These are phyloP conservation scores for Phytopythium boreale DNA, from an alignment of 352 stramenopile genomes.

Conservation along the genomic window DNA sequence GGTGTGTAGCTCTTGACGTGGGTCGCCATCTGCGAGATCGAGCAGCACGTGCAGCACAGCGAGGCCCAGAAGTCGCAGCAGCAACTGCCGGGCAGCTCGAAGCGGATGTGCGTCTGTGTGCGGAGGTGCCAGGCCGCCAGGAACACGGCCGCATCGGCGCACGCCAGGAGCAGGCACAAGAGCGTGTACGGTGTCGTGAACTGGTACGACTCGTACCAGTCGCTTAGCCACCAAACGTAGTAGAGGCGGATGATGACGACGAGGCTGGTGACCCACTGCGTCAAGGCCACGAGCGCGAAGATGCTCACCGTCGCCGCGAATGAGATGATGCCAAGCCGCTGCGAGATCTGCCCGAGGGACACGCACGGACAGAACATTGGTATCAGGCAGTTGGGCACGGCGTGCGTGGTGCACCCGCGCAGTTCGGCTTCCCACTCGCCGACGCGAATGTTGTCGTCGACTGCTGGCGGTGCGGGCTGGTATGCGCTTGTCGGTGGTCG, in stretches of 20 bases:
- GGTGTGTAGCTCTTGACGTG: slow-evolving; percentile 49
- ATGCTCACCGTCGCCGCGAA: slow-evolving; percentile 34
- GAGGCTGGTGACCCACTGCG: no score
- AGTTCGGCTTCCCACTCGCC: no score
- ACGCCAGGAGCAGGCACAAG: background rate
- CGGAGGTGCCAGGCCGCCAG: slow-evolving; percentile 35
- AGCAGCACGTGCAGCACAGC: slow-evolving; percentile 43
- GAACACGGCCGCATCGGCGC: background rate
- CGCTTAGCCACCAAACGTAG: no score
- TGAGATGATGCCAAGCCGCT: slow-evolving; percentile 40
- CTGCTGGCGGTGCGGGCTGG: no score
- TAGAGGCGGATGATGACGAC: background rate
- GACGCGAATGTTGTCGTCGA: no score
- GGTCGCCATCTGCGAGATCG: slow-evolving; percentile 54
- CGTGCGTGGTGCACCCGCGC: no score
- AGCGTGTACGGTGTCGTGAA: slow-evolving; percentile 1
- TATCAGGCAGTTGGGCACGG: no score
- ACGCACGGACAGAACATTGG: no score
- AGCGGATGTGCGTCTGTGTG: slow-evolving; percentile 27
- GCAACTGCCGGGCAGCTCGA: slow-evolving; percentile 36
- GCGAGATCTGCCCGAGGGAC: slow-evolving; percentile 48
- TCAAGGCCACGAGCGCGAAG: slow-evolving; percentile 26
- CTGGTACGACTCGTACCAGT: background rate
- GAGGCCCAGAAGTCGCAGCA: slow-evolving; percentile 29
- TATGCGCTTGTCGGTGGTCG: no score